A percentile compares a stretch with the other conserved stretches of the same genome.
These are phyloP conservation scores for Leccinum barrowsii DNA, from an alignment of 768 basidiomycete genomes.

Conservation along the genomic window DNA sequence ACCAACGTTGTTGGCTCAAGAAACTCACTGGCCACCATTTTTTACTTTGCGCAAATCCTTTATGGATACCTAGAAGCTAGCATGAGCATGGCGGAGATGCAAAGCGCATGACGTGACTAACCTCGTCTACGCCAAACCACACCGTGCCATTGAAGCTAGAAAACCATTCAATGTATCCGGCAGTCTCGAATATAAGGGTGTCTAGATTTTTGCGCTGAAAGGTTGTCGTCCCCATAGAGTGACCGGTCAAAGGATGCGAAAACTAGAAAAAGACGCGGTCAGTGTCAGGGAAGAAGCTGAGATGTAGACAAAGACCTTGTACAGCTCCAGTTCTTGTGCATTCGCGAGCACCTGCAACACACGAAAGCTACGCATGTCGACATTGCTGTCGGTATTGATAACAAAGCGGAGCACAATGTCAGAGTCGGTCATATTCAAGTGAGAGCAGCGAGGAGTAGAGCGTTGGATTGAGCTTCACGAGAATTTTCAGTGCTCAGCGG, in stretches of 20 bases:
- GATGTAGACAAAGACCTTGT: slow-evolving; percentile 33
- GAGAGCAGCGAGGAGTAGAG: neutral
- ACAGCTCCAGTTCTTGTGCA: slow-evolving; percentile 35
- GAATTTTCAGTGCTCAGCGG: neutral
- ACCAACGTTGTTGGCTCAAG: neutral
- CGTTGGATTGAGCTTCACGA: neutral
- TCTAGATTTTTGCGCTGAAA: slow-evolving; percentile 46
- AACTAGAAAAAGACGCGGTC: slow-evolving; percentile 29
- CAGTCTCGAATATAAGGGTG: slow-evolving; percentile 46
- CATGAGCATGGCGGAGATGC: neutral
- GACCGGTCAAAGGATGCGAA: slow-evolving; percentile 43
- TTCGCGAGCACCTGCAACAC: slow-evolving; percentile 34
- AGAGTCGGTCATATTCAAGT: slow-evolving; percentile 28
- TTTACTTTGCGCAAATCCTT: slow-evolving; percentile 48
- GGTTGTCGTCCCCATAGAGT: slow-evolving; percentile 40
- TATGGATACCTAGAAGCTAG: slow-evolving; percentile 34
- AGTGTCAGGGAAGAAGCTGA: neutral
- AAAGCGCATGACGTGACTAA: slow-evolving; percentile 12
- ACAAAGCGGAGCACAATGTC: slow-evolving; percentile 40
- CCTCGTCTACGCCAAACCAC: slow-evolving; percentile 48
- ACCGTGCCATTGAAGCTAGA: slow-evolving; percentile 42
- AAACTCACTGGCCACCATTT: slow-evolving; percentile 48
- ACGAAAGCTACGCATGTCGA: slow-evolving; percentile 44
- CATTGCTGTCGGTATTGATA: slow-evolving; percentile 25
- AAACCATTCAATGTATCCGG: slow-evolving; percentile 53